Conservation (phyloP, 257 asterid species). For the Solanum habrochaites region DNA sequence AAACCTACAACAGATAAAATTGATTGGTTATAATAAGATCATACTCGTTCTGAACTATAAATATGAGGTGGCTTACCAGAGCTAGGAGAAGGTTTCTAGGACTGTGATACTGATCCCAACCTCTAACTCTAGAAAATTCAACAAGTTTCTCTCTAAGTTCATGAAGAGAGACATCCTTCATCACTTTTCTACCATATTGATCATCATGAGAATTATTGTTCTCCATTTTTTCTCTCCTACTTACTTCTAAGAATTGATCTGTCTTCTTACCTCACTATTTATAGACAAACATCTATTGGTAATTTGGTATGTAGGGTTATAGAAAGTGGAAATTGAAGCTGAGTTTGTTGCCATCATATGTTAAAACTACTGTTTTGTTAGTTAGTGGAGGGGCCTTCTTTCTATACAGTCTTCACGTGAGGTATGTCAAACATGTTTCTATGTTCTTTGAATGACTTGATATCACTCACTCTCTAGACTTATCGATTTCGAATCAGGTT, state of each 20-base stretch:
- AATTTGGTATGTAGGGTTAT: neutral
- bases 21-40: neutral
- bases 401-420: conserved; percentile 7
- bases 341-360: neutral
- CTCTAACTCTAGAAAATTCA: conserved; percentile 44
- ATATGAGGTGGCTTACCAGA: conserved; percentile 17
- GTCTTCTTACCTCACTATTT: conserved; percentile 6
- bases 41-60: neutral
- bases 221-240: conserved; percentile 19
- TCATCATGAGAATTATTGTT: conserved; percentile 9
- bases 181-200: conserved; percentile 4
- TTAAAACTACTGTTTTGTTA: neutral
- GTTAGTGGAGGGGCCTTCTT: conserved; percentile 19
- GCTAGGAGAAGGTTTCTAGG: conserved; percentile 67
- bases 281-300: conserved; percentile 4
- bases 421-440: conserved; percentile 3
- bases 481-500: neutral
- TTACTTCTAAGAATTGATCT: neutral
- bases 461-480: conserved; percentile 2
- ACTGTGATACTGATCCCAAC: conserved; percentile 51
- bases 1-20: neutral
- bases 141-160: conserved; percentile 41
- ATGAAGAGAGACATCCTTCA: conserved; percentile 46
- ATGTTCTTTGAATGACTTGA: conserved; percentile 16
- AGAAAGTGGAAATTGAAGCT: neutral